These are phyloP conservation scores for Cryptomeria japonica DNA, from an alignment of 75 land plant species.

Conservation along the genomic window DNA sequence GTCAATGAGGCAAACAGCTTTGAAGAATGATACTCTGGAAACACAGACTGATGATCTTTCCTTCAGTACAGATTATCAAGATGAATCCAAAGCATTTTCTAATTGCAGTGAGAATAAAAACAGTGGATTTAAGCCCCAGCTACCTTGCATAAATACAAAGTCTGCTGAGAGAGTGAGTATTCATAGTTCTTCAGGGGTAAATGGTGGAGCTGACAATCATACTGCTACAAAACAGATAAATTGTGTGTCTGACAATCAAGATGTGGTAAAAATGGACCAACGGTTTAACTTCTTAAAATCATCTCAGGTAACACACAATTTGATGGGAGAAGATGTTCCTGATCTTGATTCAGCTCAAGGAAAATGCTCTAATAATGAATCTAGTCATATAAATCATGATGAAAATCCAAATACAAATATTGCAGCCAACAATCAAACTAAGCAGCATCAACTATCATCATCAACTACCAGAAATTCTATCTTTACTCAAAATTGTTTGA, in stretches of 20 bases:
- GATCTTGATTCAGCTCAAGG: background rate
- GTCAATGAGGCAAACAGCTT: background rate
- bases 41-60: background rate
- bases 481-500: background rate
- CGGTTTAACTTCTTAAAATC: background rate
- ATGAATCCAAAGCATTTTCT: background rate
- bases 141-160: background rate
- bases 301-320: background rate
- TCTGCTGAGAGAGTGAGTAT: background rate
- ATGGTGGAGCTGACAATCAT: slow-evolving; percentile 1
- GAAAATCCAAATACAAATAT: background rate
- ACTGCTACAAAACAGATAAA: background rate
- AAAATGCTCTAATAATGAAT: background rate
- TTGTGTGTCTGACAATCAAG: background rate
- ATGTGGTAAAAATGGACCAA: background rate
- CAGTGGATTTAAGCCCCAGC: background rate
- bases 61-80: background rate
- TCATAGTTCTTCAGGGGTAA: background rate
- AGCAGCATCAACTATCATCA: background rate
- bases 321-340: background rate
- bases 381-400: background rate
- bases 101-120: background rate
- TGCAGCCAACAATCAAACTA: background rate
- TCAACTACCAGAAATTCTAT: background rate
- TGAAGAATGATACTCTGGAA: background rate